Percentiles rank a stretch among this genome's conserved stretches.
Conservation (phyloP, 805 yeast species). For the Saturnispora ahearnii region DNA sequence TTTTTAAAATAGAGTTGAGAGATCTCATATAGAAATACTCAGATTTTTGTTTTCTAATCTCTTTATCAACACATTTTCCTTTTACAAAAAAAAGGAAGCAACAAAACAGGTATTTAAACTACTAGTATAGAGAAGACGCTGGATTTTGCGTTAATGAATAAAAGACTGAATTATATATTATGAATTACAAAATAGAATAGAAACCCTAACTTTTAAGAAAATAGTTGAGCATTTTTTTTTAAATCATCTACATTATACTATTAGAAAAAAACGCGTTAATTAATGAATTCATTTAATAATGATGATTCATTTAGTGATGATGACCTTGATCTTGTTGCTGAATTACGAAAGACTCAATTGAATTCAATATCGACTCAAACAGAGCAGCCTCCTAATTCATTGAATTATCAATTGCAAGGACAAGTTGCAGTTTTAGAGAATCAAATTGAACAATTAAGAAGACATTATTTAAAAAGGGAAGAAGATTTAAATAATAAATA, state of each 20-base stretch:
- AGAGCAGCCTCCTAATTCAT: neutral
- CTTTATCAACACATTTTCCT: no score
- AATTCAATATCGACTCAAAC: neutral
- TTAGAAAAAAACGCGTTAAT: neutral
- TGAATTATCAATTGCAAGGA: constrained; percentile 51
- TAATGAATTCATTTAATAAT: neutral
- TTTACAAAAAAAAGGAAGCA: no score
- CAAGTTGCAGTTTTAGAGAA: constrained; percentile 73
- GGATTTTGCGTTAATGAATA: no score
- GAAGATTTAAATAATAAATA: constrained; percentile 29
- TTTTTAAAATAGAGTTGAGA: neutral
- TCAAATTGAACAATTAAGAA: constrained; percentile 42
- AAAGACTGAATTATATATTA: no score
- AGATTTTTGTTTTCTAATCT: no score
- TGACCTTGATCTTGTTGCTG: constrained; percentile 20
- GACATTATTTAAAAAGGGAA: constrained; percentile 29
- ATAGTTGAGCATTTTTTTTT: neutral
- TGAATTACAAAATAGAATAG: no score
- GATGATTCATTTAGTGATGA: constrained; percentile 28
- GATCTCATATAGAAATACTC: neutral
- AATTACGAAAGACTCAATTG: constrained; percentile 1
- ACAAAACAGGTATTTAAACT: no score
- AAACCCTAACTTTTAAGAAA: no score
- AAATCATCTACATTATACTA: no score
- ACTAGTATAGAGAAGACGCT: no score